Conservation (phyloP, 352 stramenopile genomes). For the Globisporangium sylvaticum region DNA sequence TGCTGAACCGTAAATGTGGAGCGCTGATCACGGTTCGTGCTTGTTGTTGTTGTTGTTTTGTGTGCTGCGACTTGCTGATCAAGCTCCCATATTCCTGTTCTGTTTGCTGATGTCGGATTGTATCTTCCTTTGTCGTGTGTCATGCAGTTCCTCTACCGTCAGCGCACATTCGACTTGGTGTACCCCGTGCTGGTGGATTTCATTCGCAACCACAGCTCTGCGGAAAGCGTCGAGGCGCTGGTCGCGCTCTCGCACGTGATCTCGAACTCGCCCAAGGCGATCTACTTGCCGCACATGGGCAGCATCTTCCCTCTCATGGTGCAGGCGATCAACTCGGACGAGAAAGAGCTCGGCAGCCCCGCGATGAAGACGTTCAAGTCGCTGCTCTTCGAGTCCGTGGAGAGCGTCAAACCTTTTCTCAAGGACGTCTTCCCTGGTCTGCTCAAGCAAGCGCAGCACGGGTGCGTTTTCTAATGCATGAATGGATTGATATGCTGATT, state of each 20-base stretch:
- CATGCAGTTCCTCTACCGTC: slow-evolving; percentile 68
- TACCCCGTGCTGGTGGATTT: slow-evolving; percentile 66
- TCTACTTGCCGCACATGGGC: slow-evolving; percentile 67
- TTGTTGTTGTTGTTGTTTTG: background rate
- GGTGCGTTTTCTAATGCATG: slow-evolving; percentile 31
- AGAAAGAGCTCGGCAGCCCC: slow-evolving; percentile 66
- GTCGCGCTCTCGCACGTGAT: slow-evolving; percentile 79
- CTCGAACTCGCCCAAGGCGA: slow-evolving; percentile 73
- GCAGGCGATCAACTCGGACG: slow-evolving; percentile 74
- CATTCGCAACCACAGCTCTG: slow-evolving; percentile 40
- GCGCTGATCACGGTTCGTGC: slow-evolving; percentile 67
- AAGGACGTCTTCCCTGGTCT: slow-evolving; percentile 82
- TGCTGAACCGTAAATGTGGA: slow-evolving; percentile 82
- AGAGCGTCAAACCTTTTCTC: slow-evolving; percentile 79
- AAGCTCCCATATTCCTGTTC: background rate
- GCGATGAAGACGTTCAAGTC: slow-evolving; percentile 76
- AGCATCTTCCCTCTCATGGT: slow-evolving; percentile 85
- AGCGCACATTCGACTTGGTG: slow-evolving; percentile 78
- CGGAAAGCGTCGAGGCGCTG: slow-evolving; percentile 57
- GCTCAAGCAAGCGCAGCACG: slow-evolving; percentile 76
- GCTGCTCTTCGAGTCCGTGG: slow-evolving; percentile 70
- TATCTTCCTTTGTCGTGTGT: background rate
- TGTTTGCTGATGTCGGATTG: background rate
- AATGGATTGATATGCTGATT: background rate
- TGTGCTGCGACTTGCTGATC: background rate